Evolutionary conservation across 2,329 filamentous ascomycete species (phyloP).

Genomic region (Mycogone perniciosa): DNA sequence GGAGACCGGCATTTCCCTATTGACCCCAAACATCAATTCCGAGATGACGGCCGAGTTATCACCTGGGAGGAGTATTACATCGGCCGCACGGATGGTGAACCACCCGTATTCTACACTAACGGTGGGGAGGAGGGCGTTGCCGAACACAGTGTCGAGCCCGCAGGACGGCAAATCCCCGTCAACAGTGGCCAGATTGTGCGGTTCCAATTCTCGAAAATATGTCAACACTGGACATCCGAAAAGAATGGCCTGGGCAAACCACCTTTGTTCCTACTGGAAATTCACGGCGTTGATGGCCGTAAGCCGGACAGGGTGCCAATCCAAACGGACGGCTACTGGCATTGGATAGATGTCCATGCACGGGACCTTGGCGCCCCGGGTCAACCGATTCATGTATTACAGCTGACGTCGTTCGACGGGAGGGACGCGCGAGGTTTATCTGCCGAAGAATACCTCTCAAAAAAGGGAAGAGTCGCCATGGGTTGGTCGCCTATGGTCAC

Average conservation of each 20-base stretch:
- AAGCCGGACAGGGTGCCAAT: slow-evolving; percentile 65
- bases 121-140: slow-evolving; percentile 46
- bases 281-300: slow-evolving; percentile 59
- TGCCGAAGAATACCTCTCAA: slow-evolving; percentile 39
- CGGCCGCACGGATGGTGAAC: slow-evolving; percentile 48
- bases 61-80: slow-evolving; percentile 79
- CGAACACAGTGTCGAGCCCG: slow-evolving; percentile 53
- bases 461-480: slow-evolving; percentile 40
- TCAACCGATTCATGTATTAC: slow-evolving; percentile 59
- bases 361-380: slow-evolving; percentile 61
- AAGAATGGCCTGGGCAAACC: slow-evolving; percentile 58
- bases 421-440: slow-evolving; percentile 43
- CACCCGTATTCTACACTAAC: slow-evolving; percentile 40
- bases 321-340: slow-evolving; percentile 70
- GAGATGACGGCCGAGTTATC: slow-evolving; percentile 59
- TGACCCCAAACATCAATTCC: slow-evolving; percentile 64
- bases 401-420: slow-evolving; percentile 47
- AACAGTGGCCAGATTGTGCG: slow-evolving; percentile 52
- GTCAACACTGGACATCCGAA: slow-evolving; percentile 76
- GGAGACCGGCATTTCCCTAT: slow-evolving; percentile 72
- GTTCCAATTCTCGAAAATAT: slow-evolving; percentile 75
- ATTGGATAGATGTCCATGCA: slow-evolving; percentile 70
- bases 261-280: slow-evolving; percentile 63
- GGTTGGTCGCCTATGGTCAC: slow-evolving; percentile 37
- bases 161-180: slow-evolving; percentile 49